A percentile compares a stretch with the other conserved stretches of the same genome.
These are phyloP conservation scores for Tubosaeta sp. DNA, from an alignment of 768 basidiomycete species.

Conservation along the genomic window DNA sequence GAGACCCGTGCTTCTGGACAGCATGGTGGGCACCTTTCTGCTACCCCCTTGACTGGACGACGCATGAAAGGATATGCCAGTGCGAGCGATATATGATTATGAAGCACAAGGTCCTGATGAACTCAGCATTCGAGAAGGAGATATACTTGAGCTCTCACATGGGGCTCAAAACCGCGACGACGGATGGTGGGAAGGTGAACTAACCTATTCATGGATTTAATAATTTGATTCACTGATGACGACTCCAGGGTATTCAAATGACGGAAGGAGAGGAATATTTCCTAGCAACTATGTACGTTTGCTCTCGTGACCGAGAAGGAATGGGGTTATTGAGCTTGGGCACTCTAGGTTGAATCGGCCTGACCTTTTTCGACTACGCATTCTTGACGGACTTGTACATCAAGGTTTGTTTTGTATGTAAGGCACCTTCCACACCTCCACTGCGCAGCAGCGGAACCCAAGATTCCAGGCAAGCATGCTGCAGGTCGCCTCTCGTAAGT, in stretches of 20 bases:
- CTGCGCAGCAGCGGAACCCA: conserved; percentile 14
- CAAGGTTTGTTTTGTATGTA: conserved; percentile 24
- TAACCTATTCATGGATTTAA: conserved; percentile 16
- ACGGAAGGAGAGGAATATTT: conserved; percentile 73
- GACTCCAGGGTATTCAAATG: conserved; percentile 51
- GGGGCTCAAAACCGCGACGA: conserved; percentile 68
- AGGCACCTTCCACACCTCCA: conserved; percentile 17
- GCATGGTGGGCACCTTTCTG: conserved; percentile 42
- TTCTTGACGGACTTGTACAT: conserved; percentile 9
- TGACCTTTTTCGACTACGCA: conserved; percentile 23
- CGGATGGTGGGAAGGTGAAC: conserved; percentile 85
- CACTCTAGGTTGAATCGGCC: conserved; percentile 45
- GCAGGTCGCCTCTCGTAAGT: conserved; percentile 27
- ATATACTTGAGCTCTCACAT: conserved; percentile 54
- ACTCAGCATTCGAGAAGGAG: conserved; percentile 56
- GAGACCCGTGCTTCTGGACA: conserved; percentile 37
- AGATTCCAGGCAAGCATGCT: conserved; percentile 17
- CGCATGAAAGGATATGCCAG: conserved; percentile 34
- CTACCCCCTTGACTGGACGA: conserved; percentile 4
- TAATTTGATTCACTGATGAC: conserved; percentile 21
- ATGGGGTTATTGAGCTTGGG: conserved; percentile 20
- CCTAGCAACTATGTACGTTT: conserved; percentile 81
- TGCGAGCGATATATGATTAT: conserved; percentile 81
- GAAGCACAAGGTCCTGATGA: conserved; percentile 70
- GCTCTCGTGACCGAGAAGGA: conserved; percentile 7